Evolutionary conservation across 176 grass and related monocot species (phyloP).

Genomic region (Miscanthus lutarioriparius): DNA sequence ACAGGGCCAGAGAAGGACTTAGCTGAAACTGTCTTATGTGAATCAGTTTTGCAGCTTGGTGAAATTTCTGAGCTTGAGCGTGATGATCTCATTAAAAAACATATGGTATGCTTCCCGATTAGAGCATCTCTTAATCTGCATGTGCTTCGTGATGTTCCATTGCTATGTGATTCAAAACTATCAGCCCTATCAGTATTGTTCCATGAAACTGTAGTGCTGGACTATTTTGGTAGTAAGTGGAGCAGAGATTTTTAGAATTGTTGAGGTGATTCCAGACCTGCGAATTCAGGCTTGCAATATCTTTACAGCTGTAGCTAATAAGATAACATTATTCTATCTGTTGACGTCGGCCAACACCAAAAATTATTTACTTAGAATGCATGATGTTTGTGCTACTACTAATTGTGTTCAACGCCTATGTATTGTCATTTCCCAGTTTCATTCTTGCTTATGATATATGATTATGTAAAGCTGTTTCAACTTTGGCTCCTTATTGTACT

Average conservation of each 20-base stretch:
- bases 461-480: conserved; percentile 20
- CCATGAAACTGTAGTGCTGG: not conserved
- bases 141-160: conserved; percentile 13
- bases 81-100: conserved; percentile 93
- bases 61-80: conserved; percentile 84
- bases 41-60: conserved; percentile 78
- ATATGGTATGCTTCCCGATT: conserved; percentile 61
- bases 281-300: not conserved
- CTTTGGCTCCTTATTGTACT: conserved; percentile 3
- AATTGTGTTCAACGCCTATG: not conserved
- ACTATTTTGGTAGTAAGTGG: not conserved
- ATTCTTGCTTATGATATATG: conserved; percentile 12
- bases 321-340: not conserved
- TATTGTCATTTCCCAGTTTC: not conserved
- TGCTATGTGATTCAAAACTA: not conserved
- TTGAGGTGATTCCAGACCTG: not conserved
- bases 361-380: not conserved
- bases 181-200: not conserved
- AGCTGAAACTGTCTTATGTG: conserved; percentile 66
- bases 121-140: conserved; percentile 24
- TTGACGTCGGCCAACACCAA: not conserved
- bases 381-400: conserved; percentile 16
- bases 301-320: not conserved
- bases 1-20: conserved; percentile 64
- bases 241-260: not conserved